Evolutionary conservation across 345 rosid genomes (phyloP).

Genomic region (Eucalyptus camaldulensis): DNA sequence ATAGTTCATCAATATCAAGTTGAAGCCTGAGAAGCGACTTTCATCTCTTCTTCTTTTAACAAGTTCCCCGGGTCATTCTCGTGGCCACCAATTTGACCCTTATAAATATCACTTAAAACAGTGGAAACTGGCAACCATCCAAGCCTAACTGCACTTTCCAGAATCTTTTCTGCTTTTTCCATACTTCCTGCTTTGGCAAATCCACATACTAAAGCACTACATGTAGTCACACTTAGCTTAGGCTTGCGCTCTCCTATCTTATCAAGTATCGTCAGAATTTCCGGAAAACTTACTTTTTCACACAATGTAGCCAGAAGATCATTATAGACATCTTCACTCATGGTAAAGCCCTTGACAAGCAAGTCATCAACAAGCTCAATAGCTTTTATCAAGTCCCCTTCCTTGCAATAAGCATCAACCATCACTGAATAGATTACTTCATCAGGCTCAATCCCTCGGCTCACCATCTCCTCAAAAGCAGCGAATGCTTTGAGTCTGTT

Average conservation of each 20-base stretch:
- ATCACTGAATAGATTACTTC: conserved; percentile 37
- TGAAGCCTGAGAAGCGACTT: neutral
- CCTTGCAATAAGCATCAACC: conserved; percentile 32
- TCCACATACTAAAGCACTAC: conserved; percentile 22
- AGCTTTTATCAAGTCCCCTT: conserved; percentile 34
- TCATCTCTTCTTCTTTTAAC: neutral
- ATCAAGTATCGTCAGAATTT: conserved; percentile 10
- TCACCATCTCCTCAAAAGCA: conserved; percentile 50
- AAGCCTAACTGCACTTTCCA: conserved; percentile 33
- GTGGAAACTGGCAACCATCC: conserved; percentile 38
- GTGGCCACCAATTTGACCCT: neutral
- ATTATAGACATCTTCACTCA: conserved; percentile 3
- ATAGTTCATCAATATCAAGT: neutral
- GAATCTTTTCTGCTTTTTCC: conserved; percentile 37
- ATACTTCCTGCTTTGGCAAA: conserved; percentile 26
- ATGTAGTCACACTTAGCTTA: conserved; percentile 36
- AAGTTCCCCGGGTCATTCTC: neutral
- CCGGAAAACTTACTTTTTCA: neutral
- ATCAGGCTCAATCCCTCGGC: conserved; percentile 54
- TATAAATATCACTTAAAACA: conserved; percentile 6
- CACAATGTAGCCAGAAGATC: conserved; percentile 16
- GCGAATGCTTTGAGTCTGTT: conserved; percentile 33
- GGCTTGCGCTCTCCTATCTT: conserved; percentile 23
- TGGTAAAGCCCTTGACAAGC: conserved; percentile 21
- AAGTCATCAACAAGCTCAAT: conserved; percentile 36